Conservation (phyloP, 768 basidiomycete species). For the Tylopilus intermedius region DNA sequence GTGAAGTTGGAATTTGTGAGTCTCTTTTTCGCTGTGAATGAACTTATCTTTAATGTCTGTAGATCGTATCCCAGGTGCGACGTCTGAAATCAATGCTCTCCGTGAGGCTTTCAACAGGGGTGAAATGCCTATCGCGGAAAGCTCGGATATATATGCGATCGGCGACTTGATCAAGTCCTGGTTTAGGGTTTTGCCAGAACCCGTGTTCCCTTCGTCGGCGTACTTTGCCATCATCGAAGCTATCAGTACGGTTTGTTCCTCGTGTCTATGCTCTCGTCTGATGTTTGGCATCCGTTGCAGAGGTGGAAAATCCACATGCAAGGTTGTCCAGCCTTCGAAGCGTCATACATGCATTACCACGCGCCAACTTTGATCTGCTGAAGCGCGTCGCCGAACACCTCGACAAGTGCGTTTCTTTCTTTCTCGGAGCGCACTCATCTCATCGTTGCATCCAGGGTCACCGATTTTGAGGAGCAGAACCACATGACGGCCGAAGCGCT, state of each 20-base stretch:
- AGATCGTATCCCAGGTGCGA: constrained; percentile 84
- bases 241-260: constrained; percentile 47
- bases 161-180: constrained; percentile 82
- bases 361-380: constrained; percentile 72
- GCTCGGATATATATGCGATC: constrained; percentile 75
- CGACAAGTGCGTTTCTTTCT: constrained; percentile 48
- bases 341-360: constrained; percentile 66
- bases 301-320: constrained; percentile 63
- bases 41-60: background rate
- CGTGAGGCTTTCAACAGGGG: constrained; percentile 76
- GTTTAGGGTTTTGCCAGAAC: constrained; percentile 79
- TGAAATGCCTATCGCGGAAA: constrained; percentile 52
- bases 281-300: constrained; percentile 33
- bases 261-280: background rate
- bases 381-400: constrained; percentile 77
- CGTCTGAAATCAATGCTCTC: constrained; percentile 60
- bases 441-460: constrained; percentile 48
- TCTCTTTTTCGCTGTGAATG: constrained; percentile 5
- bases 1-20: constrained; percentile 81
- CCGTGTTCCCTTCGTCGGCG: constrained; percentile 64
- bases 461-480: constrained; percentile 82
- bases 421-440: background rate
- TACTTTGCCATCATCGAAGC: constrained; percentile 69
- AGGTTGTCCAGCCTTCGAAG: constrained; percentile 59
- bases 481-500: constrained; percentile 86